phyloP scores from a whole-genome alignment of 306 rosid species.

The Alnus rubra region DNA sequence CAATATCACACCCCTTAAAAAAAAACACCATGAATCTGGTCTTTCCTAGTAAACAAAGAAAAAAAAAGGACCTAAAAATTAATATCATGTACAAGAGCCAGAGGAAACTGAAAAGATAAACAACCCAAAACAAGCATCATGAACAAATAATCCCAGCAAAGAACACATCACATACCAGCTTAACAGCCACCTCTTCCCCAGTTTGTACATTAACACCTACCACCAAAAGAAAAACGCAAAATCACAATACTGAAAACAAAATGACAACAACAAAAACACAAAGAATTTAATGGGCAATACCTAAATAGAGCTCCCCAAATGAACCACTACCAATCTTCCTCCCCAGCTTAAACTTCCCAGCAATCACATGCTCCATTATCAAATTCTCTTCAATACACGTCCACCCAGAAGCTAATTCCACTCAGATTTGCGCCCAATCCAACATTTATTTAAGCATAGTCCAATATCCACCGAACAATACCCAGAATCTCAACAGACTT shows the following conservation, averaged over 20 bases:
- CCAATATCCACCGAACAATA: slow-evolving; percentile 26
- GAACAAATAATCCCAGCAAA: neutral
- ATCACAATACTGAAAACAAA: slow-evolving; percentile 12
- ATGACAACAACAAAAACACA: slow-evolving; percentile 14
- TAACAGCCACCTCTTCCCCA: slow-evolving; percentile 99
- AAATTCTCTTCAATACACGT: slow-evolving; percentile 41
- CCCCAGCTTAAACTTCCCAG: slow-evolving; percentile 88
- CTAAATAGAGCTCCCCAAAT: slow-evolving; percentile 96
- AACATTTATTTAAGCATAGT: slow-evolving; percentile 41
- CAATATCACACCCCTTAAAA: neutral
- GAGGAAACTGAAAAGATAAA: neutral
- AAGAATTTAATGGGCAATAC: slow-evolving; percentile 30
- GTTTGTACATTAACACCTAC: slow-evolving; percentile 87
- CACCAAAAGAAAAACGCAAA: slow-evolving; percentile 23
- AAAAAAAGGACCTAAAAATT: neutral
- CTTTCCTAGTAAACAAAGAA: neutral
- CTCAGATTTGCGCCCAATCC: slow-evolving; percentile 48
- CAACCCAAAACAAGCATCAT: slow-evolving; percentile 24
- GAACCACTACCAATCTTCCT: slow-evolving; percentile 99
- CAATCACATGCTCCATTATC: slow-evolving; percentile 93
- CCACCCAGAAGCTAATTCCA: slow-evolving; percentile 36
- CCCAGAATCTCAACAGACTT: slow-evolving; percentile 38
- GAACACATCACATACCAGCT: slow-evolving; percentile 74
- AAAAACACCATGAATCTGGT: neutral
- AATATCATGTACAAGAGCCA: neutral